A percentile compares a stretch with the other conserved stretches of the same genome.
Conservation (phyloP, 352 stramenopile species). For the Globisporangium lucens region DNA sequence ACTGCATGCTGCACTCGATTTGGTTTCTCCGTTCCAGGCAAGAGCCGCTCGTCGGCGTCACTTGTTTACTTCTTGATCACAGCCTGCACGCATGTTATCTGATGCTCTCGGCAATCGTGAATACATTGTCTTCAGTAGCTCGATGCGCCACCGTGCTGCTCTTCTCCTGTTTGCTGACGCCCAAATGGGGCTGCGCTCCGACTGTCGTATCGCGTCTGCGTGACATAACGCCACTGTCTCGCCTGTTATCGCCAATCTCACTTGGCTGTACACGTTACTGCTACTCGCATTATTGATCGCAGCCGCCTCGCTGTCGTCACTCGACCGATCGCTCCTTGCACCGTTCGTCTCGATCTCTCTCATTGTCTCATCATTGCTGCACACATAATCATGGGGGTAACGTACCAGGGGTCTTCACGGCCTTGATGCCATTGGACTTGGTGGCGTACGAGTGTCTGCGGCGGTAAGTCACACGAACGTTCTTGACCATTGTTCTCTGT, state of each 20-base stretch:
- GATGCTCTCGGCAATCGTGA: background rate
- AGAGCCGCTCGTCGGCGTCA: background rate
- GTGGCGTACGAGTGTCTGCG: constrained; percentile 98
- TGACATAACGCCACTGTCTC: too few relatives aligned
- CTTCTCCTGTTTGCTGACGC: background rate
- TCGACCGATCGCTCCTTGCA: background rate
- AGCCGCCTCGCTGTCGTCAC: background rate
- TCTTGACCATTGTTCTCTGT: constrained; percentile 87
- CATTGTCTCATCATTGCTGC: background rate
- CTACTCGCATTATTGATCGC: background rate
- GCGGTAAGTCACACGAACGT: constrained; percentile 94
- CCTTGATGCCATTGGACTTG: constrained; percentile 90
- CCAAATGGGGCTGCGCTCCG: background rate
- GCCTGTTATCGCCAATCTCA: background rate
- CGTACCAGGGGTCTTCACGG: constrained; percentile 96
- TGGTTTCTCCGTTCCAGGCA: background rate
- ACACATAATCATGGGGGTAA: constrained; percentile 4
- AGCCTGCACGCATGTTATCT: background rate
- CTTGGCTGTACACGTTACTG: background rate
- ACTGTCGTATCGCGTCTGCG: background rate
- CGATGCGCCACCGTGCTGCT: background rate
- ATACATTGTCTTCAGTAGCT: background rate
- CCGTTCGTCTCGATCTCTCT: background rate
- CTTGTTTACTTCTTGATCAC: background rate
- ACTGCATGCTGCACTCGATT: background rate